Conservation (phyloP, 2,329 filamentous ascomycete species). For the Endocalyx cinctus region DNA sequence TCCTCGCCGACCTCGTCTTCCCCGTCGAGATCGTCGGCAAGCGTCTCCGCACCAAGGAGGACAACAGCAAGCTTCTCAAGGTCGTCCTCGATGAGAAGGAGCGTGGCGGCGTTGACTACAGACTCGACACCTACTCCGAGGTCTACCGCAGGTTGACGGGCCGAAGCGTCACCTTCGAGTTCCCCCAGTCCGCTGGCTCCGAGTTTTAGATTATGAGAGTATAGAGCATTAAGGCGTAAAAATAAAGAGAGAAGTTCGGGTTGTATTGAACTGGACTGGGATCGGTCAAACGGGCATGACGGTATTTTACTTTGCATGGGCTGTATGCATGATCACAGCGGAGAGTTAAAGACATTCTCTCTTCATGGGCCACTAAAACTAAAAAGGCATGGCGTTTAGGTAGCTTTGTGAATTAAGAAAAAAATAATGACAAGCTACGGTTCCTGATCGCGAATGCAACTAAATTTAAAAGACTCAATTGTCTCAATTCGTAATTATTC, state of each 20-base stretch:
- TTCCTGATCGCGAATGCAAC: conserved; percentile 19
- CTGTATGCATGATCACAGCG: too few relatives aligned
- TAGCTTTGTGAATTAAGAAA: conserved; percentile 33
- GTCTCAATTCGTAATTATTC: conserved; percentile 1
- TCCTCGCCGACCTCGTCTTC: conserved; percentile 97
- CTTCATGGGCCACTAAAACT: conserved; percentile 24
- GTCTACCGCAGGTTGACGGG: conserved; percentile 98
- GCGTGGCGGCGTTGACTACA: conserved; percentile 98
- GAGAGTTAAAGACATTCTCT: background rate
- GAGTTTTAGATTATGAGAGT: conserved; percentile 95
- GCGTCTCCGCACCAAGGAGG: conserved; percentile 97
- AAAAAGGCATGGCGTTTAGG: conserved; percentile 47
- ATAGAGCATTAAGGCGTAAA: too few relatives aligned
- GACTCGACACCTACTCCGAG: conserved; percentile 98
- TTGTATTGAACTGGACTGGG: too few relatives aligned
- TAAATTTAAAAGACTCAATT: too few relatives aligned
- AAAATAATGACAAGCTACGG: conserved; percentile 31
- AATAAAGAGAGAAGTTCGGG: too few relatives aligned
- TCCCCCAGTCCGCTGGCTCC: conserved; percentile 74
- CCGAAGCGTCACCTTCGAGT: conserved; percentile 96
- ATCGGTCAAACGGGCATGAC: too few relatives aligned
- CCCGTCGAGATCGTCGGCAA: conserved; percentile 99
- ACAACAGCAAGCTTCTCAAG: conserved; percentile 97
- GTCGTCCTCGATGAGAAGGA: conserved; percentile 99
- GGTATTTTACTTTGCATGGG: too few relatives aligned